phyloP scores from a whole-genome alignment of 306 rosid species.

The Malus asiatica region DNA sequence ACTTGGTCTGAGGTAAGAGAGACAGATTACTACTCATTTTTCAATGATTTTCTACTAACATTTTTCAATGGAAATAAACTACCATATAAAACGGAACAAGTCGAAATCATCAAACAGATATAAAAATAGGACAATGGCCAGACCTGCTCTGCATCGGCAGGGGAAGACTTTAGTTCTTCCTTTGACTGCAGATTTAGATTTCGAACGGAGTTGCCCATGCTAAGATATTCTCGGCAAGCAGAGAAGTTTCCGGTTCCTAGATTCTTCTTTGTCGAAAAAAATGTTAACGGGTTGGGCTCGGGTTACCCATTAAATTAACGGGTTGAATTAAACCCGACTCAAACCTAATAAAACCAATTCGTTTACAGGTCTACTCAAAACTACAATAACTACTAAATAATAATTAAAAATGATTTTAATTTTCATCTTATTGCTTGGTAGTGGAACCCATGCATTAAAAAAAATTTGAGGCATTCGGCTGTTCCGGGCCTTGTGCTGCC shows the following conservation, averaged over 20 bases:
- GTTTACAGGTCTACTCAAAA: too few species aligned
- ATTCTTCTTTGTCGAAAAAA: conserved; percentile 16
- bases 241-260: conserved; percentile 33
- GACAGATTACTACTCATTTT: neutral
- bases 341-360: too few species aligned
- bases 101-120: neutral
- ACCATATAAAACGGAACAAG: neutral
- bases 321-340: too few species aligned
- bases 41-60: neutral
- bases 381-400: too few species aligned
- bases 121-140: neutral
- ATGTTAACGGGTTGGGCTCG: too few species aligned
- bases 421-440: too few species aligned
- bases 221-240: conserved; percentile 30
- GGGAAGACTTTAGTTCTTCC: conserved; percentile 14
- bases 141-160: conserved; percentile 24
- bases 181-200: conserved; percentile 25
- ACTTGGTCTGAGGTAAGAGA: conserved; percentile 33
- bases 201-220: conserved; percentile 26
- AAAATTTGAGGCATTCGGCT: too few species aligned
- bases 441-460: neutral
- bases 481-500: too few species aligned
- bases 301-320: too few species aligned
- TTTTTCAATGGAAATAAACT: neutral
- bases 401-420: neutral